Evolutionary conservation across 495 filamentous ascomycete species (phyloP).

Genomic region (Aspergillus nanangensis): DNA sequence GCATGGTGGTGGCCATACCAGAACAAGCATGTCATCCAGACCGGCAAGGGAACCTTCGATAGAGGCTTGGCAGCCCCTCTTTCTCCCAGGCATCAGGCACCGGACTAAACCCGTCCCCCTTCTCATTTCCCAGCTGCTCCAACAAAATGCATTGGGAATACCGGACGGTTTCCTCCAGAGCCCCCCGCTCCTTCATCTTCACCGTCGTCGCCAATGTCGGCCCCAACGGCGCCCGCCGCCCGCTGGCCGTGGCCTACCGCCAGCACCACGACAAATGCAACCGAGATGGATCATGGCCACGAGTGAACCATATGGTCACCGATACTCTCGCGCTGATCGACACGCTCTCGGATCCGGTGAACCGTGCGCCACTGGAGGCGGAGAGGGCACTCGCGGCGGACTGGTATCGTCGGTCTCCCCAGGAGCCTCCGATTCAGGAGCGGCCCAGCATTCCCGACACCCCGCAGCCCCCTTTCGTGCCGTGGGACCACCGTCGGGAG

Average conservation of each 20-base stretch:
- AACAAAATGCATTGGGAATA: conserved; percentile 4
- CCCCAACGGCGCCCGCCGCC: conserved; percentile 11
- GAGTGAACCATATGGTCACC: conserved; percentile 3
- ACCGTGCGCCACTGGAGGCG: too few relatives aligned
- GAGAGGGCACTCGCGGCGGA: too few relatives aligned
- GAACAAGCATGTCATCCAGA: too few relatives aligned
- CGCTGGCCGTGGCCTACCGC: conserved; percentile 17
- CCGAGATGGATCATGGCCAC: background rate
- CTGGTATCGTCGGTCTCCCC: conserved; percentile 13
- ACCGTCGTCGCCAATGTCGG: conserved; percentile 17
- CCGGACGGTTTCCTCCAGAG: conserved; percentile 1
- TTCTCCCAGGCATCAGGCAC: too few relatives aligned
- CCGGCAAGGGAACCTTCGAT: too few relatives aligned
- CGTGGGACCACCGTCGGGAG: background rate
- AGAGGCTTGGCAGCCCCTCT: too few relatives aligned
- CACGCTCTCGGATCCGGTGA: too few relatives aligned
- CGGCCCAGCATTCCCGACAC: conserved; percentile 15
- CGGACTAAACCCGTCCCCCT: too few relatives aligned
- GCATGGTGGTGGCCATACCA: too few relatives aligned
- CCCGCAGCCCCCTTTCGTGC: conserved; percentile 13
- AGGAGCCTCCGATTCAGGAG: background rate
- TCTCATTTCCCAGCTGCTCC: too few relatives aligned
- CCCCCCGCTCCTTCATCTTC: too few relatives aligned
- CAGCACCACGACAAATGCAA: conserved; percentile 6
- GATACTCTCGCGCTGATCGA: too few relatives aligned